Evolutionary conservation across 768 basidiomycete genomes (phyloP), one percentile per base, ranked within the genome.

Genomic region (Auricularia cornea): DNA sequence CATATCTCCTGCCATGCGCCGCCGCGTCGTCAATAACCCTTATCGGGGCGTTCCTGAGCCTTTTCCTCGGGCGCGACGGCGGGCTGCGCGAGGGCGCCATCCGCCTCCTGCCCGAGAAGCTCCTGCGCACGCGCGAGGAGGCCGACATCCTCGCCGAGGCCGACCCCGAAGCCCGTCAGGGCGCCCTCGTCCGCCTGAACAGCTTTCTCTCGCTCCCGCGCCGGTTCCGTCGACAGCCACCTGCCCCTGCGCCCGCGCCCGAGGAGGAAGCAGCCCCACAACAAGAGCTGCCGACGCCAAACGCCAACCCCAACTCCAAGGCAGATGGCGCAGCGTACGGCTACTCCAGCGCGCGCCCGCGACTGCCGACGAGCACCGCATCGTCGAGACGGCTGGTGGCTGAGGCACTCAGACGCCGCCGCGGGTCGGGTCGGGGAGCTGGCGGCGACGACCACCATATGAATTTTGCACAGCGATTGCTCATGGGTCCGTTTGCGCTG

Each of bases 61-160:
- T 92, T 67, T 97, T 98, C 80, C 84, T 99, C 51, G 90, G 86
- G 20, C 87, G 81, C 63, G 94, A 99, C 71, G 97, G 93, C 61
- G 95, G 96, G 11, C 90, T 94, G 18, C 83, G 91, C 61, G 84
- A 90, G 67, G 90, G 92, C 3, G 84, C 88, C 0, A 97, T 99
- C 64, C 87, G 84, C 16, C 84, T 99, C 12, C 80, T 85, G 3
- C 81, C 81, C 0, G 96, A 98, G 74, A 98, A 98, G 74, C 70
- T 57, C 16, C 54, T 26, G 26, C 28, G 54, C 26, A 14, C 30
- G 61, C 54, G 54, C 30, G 88, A 90, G 71, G 83, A 83, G 32
- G 76, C 80, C 3, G 65, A 70, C 81, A 3, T 73, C 80, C 20
- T 83, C 77, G 31, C 79, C 84, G 12, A 67, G 79, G 16, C 77